These are phyloP conservation scores for Vinca minor DNA, from an alignment of 257 asterid genomes.

Conservation along the genomic window DNA sequence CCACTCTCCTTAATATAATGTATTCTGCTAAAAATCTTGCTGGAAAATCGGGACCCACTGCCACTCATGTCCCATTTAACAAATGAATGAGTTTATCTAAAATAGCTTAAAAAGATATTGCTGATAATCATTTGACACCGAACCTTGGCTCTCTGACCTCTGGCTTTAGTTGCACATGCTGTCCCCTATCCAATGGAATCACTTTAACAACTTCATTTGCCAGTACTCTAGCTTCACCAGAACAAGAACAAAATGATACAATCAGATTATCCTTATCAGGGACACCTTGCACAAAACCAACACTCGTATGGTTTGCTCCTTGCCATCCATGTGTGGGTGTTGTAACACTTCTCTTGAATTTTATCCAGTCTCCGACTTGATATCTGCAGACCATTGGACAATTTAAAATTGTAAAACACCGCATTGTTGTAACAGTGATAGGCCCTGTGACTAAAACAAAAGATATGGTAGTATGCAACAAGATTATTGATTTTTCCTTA, in stretches of 20 bases:
- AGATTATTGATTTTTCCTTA: constrained; percentile 25
- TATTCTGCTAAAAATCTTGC: neutral
- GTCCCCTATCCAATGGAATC: constrained; percentile 95
- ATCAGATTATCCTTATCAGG: constrained; percentile 65
- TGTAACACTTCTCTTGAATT: constrained; percentile 60
- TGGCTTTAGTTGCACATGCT: constrained; percentile 81
- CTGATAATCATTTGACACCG: constrained; percentile 13
- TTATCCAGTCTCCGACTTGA: constrained; percentile 93
- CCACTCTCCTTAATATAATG: neutral
- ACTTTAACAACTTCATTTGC: constrained; percentile 75
- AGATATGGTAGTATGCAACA: constrained; percentile 6
- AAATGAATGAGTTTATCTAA: neutral
- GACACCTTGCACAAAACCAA: constrained; percentile 90
- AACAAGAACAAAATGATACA: constrained; percentile 83
- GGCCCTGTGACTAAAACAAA: constrained; percentile 4
- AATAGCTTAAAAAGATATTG: constrained; percentile 1
- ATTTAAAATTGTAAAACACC: constrained; percentile 6
- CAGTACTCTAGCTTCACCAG: constrained; percentile 65
- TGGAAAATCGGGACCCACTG: neutral
- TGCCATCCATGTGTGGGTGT: constrained; percentile 90
- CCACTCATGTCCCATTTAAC: neutral
- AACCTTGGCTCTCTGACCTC: constrained; percentile 94
- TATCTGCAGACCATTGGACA: constrained; percentile 40
- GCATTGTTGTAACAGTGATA: constrained; percentile 5
- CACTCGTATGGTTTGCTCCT: constrained; percentile 83